A percentile compares a stretch with the other conserved stretches of the same genome.
phyloP scores from a whole-genome alignment of 176 grass and related monocot genomes.

The Eragrostis nindensis region DNA sequence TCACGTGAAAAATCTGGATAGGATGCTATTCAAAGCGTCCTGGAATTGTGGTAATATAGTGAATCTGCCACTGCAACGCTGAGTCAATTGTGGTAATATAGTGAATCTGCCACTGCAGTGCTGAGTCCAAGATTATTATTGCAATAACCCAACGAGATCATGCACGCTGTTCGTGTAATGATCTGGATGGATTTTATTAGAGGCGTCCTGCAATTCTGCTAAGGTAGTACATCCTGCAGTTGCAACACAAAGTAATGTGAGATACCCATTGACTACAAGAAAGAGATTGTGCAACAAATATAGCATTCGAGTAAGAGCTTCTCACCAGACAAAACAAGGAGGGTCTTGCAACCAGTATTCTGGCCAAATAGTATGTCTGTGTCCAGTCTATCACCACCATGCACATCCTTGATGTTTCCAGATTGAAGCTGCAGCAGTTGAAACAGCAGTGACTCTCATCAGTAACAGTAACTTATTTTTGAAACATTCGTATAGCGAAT shows the following conservation, averaged over 20 bases:
- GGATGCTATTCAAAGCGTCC: slow-evolving; percentile 33
- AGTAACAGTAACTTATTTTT: not conserved
- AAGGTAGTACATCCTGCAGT: slow-evolving; percentile 80
- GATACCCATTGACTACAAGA: not conserved
- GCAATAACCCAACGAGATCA: slow-evolving; percentile 29
- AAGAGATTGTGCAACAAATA: slow-evolving; percentile 3
- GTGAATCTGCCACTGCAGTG: slow-evolving; percentile 41
- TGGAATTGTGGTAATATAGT: slow-evolving; percentile 44
- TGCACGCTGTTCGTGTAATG: slow-evolving; percentile 49
- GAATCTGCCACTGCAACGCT: too few relatives aligned
- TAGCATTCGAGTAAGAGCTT: not conserved
- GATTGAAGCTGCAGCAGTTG: slow-evolving; percentile 65
- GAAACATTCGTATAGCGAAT: not conserved
- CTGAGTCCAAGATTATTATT: not conserved
- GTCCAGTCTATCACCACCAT: slow-evolving; percentile 95
- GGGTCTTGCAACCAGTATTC: slow-evolving; percentile 91
- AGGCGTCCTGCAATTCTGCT: slow-evolving; percentile 61
- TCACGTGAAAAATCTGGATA: slow-evolving; percentile 32
- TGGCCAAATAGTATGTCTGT: slow-evolving; percentile 98
- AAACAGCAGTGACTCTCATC: slow-evolving; percentile 22
- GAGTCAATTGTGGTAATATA: too few relatives aligned
- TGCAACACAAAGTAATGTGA: slow-evolving; percentile 34
- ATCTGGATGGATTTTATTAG: slow-evolving; percentile 81
- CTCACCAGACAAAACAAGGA: slow-evolving; percentile 90
- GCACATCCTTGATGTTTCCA: slow-evolving; percentile 84